Base-by-base conservation (phyloP, 768 basidiomycete species). In the Naganishia randhawae region DNA sequence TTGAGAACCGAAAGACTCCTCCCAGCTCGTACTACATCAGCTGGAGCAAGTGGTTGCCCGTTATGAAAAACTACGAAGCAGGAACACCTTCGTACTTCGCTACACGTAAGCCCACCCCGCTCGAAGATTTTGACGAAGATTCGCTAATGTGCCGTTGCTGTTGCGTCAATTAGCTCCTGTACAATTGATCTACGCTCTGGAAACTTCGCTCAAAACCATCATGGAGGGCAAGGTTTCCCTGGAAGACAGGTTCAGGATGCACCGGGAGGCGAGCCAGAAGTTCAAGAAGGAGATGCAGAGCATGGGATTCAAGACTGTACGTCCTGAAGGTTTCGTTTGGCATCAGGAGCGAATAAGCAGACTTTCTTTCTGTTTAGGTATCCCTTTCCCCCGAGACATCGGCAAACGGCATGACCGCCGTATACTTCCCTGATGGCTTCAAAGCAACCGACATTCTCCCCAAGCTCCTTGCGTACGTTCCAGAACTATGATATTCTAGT, bases 351-450 rank as follows among this genome's bases (percentile, higher is more conserved):
- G 29, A 37, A 0, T 25, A 32, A 13, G 25, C 45, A 14, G 63
- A 73, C 55, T 16, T 0, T 27, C 33, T 48, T n/a, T 35, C 35
- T 39, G 19, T 31, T 3, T 73, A 81, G 75, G 83, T 98, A 9
- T 55, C 66, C 22, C 75, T 85, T 13, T 82, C 84, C 31, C 82
- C 85, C 1, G 81, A 83, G 2, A 83, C 85, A 67, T 84, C 89
- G 19, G 94, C 96, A 3, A 95, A 94, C 76, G 94, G 95, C 45
- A 97, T 99, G 96, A 90, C 89, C 7, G 94, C 93, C 48, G 87
- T 91, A 61, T 93, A 91, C 80, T 90, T 86, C 75, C 96, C 96
- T 14, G 84, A 87, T 0, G 93, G 92, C 5, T 76, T 94, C n/a
- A 81, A 81, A 29, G 88, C 90, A 0, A 80, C 85, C 8, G 91